A percentile compares a stretch with the other conserved stretches of the same genome.
These are phyloP conservation scores for Excoecaria cochinchinensis DNA, from an alignment of 345 rosid genomes.

Conservation along the genomic window DNA sequence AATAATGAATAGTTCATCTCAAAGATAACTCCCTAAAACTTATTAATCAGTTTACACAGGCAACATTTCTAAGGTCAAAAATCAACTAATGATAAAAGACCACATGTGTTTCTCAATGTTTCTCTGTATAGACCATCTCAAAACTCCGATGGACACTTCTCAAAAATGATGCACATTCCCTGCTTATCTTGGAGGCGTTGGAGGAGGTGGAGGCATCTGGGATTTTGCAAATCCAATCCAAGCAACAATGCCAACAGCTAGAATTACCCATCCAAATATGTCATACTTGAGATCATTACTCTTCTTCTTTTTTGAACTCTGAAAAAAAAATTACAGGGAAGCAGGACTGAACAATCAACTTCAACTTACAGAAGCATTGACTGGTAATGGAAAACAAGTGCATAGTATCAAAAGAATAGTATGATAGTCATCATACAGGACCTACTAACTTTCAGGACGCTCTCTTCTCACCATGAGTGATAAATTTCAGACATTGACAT, in stretches of 20 bases:
- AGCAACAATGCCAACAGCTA: constrained; percentile 76
- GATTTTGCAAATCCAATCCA: constrained; percentile 84
- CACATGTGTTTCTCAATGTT: constrained; percentile 18
- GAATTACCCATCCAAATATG: constrained; percentile 77
- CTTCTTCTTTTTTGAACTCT: constrained; percentile 64
- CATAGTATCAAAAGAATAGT: background rate
- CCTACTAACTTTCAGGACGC: no score
- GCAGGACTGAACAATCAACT: background rate
- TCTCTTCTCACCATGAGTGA: no score
- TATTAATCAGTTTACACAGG: constrained; percentile 16
- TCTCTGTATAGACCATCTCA: constrained; percentile 7
- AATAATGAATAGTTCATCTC: background rate
- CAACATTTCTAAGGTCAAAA: constrained; percentile 22
- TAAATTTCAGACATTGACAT: no score
- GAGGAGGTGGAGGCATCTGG: constrained; percentile 50
- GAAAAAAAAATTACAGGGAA: background rate
- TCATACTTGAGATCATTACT: constrained; percentile 70
- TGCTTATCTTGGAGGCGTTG: constrained; percentile 39
- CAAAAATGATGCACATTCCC: background rate
- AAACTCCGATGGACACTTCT: background rate
- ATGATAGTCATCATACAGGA: background rate
- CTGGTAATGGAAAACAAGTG: background rate
- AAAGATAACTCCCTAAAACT: background rate
- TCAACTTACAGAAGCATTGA: background rate
- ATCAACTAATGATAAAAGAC: constrained; percentile 6